Conservation (phyloP, 306 rosid species). For the Vicia sativa region DNA sequence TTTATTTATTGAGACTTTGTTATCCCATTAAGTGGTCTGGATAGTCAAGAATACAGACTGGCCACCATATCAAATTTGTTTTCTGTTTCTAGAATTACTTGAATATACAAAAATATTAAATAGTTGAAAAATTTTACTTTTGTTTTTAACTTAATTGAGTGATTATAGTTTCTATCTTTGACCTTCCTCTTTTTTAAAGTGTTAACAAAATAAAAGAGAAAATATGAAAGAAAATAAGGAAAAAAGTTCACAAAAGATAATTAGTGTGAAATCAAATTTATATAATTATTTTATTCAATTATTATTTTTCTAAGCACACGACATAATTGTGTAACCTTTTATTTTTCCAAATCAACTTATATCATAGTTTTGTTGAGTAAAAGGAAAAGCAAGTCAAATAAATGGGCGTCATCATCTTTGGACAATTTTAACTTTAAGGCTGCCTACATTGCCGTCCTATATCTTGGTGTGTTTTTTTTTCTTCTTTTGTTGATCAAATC, state of each 20-base stretch:
- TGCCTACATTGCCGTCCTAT: background rate
- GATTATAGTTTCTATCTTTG: too few species aligned
- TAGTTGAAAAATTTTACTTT: background rate
- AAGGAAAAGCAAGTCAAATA: background rate
- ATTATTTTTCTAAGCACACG: too few species aligned
- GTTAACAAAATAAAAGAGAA: too few species aligned
- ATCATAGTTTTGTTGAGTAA: background rate
- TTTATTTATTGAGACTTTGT: slow-evolving; percentile 39
- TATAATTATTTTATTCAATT: too few species aligned
- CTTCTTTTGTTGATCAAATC: too few species aligned
- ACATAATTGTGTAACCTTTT: too few species aligned
- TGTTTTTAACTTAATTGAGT: background rate
- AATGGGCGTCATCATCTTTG: background rate
- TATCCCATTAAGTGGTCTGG: slow-evolving; percentile 40
- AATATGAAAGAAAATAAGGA: too few species aligned
- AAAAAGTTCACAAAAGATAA: too few species aligned
- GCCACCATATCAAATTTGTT: slow-evolving; percentile 37
- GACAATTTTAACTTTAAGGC: slow-evolving; percentile 5
- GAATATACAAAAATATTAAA: too few species aligned
- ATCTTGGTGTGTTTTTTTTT: too few species aligned
- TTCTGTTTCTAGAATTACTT: background rate
- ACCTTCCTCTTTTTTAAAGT: too few species aligned
- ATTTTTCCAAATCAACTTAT: background rate
- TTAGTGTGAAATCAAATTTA: too few species aligned
- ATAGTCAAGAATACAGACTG: slow-evolving; percentile 59